These are phyloP conservation scores for Pluteus cervinus DNA, from an alignment of 768 basidiomycete species.

Conservation along the genomic window DNA sequence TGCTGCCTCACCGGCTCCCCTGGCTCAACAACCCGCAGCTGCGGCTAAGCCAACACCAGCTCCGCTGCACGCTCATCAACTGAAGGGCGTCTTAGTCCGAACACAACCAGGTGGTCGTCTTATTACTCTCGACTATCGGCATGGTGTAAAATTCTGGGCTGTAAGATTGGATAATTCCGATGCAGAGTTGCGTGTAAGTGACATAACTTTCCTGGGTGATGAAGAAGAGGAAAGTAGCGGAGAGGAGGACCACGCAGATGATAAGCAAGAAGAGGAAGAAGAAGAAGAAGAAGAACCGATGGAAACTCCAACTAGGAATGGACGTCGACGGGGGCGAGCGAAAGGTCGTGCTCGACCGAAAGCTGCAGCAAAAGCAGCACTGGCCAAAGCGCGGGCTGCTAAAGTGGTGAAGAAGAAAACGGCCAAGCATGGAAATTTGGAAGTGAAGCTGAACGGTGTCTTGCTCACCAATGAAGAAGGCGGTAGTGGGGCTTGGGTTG, in stretches of 20 bases:
- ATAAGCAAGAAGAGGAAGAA: constrained; percentile 35
- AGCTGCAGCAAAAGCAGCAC: constrained; percentile 22
- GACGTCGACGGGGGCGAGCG: constrained; percentile 33
- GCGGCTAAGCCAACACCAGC: constrained; percentile 26
- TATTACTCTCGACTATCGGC: constrained; percentile 54
- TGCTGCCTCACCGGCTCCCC: constrained; percentile 15
- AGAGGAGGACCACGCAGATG: constrained; percentile 41
- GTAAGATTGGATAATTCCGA: constrained; percentile 57
- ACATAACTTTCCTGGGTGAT: constrained; percentile 47
- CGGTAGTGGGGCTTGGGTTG: constrained; percentile 51
- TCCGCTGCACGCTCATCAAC: constrained; percentile 32
- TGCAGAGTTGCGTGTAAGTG: constrained; percentile 44
- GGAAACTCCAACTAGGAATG: constrained; percentile 38
- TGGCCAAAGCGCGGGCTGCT: constrained; percentile 17
- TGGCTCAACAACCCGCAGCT: constrained; percentile 15
- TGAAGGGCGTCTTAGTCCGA: constrained; percentile 47
- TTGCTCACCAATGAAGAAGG: constrained; percentile 39
- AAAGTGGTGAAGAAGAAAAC: constrained; percentile 34
- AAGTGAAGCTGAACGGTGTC: constrained; percentile 60
- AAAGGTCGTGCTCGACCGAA: constrained; percentile 33
- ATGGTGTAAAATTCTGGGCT: constrained; percentile 73
- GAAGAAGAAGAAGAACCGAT: constrained; percentile 41
- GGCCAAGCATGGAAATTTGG: constrained; percentile 48
- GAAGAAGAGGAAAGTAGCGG: constrained; percentile 58
- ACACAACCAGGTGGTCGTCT: constrained; percentile 56